These are phyloP conservation scores for Ophiostoma ips DNA, from an alignment of 2,329 filamentous ascomycete genomes.

Conservation along the genomic window DNA sequence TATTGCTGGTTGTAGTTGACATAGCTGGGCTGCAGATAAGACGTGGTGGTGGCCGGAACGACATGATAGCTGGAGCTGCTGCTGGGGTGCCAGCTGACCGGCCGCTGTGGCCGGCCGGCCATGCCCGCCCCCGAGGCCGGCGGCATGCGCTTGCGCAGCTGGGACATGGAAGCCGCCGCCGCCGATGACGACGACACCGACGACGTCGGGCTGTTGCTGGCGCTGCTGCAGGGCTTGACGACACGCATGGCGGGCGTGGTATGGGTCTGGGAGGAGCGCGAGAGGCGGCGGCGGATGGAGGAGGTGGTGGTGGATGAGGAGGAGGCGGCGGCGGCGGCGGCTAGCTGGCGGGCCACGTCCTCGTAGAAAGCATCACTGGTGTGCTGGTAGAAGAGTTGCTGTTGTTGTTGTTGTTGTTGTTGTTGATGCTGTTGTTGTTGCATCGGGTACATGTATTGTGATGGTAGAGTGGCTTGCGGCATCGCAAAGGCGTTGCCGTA, in stretches of 20 bases:
- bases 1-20: slow-evolving; percentile 8
- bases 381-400: slow-evolving; percentile 10
- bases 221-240: slow-evolving; percentile 41
- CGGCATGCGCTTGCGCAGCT: slow-evolving; percentile 41
- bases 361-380: slow-evolving; percentile 32
- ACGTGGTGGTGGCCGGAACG: too few species aligned
- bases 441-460: neutral
- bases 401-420: neutral
- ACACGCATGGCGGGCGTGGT: slow-evolving; percentile 39
- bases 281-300: slow-evolving; percentile 26
- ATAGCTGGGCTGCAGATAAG: too few species aligned
- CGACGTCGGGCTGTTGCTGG: slow-evolving; percentile 53
- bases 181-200: slow-evolving; percentile 20
- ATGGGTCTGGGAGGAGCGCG: slow-evolving; percentile 30
- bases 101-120: slow-evolving; percentile 30
- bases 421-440: neutral
- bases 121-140: slow-evolving; percentile 15
- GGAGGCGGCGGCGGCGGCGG: slow-evolving; percentile 9
- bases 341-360: slow-evolving; percentile 38
- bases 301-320: slow-evolving; percentile 24
- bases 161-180: slow-evolving; percentile 9
- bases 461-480: slow-evolving; percentile 8
- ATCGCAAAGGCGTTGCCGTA: slow-evolving; percentile 20
- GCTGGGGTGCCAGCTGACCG: slow-evolving; percentile 61
- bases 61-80: slow-evolving; percentile 28